Evolutionary conservation across 2,329 filamentous ascomycete species (phyloP).

Genomic region (Cladophialophora chaetospira): DNA sequence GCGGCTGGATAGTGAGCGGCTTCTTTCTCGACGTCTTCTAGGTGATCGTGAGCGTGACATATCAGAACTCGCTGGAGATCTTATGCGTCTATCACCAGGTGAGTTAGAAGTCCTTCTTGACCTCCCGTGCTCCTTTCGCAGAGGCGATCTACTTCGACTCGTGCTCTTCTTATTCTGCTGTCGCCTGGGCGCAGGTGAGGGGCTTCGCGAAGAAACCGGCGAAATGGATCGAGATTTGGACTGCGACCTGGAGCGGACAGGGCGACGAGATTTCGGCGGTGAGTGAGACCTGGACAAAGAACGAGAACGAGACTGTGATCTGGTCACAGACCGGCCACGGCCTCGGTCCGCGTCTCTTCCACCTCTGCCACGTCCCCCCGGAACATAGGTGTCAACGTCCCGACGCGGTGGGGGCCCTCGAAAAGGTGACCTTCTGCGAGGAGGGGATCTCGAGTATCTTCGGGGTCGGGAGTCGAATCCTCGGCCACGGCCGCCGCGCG

Average conservation of each 20-base stretch:
- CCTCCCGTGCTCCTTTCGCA: slow-evolving; percentile 37
- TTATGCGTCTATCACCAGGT: slow-evolving; percentile 45
- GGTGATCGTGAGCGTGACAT: slow-evolving; percentile 59
- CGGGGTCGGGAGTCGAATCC: slow-evolving; percentile 53
- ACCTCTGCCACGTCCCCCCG: slow-evolving; percentile 44
- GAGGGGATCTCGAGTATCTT: slow-evolving; percentile 55
- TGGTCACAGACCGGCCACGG: slow-evolving; percentile 7
- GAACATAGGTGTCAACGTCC: slow-evolving; percentile 61
- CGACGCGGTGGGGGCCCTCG: slow-evolving; percentile 51
- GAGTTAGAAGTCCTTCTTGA: slow-evolving; percentile 42
- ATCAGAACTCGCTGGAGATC: slow-evolving; percentile 52
- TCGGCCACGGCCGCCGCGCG: slow-evolving; percentile 40
- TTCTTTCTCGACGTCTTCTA: slow-evolving; percentile 50
- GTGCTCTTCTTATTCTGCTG: slow-evolving; percentile 14
- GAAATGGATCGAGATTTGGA: slow-evolving; percentile 12
- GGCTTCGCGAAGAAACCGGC: slow-evolving; percentile 35
- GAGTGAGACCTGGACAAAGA: slow-evolving; percentile 38
- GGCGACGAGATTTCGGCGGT: slow-evolving; percentile 36
- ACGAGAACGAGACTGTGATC: slow-evolving; percentile 29
- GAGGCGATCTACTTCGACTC: slow-evolving; percentile 18
- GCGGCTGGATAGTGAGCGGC: slow-evolving; percentile 42
- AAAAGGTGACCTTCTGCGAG: slow-evolving; percentile 50
- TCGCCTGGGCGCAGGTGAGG: slow-evolving; percentile 32
- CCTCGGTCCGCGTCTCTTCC: slow-evolving; percentile 39
- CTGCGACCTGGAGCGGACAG: slow-evolving; percentile 4